These are phyloP conservation scores for Spirogloea muscicola DNA, from an alignment of 139 green algal genomes.

Conservation along the genomic window DNA sequence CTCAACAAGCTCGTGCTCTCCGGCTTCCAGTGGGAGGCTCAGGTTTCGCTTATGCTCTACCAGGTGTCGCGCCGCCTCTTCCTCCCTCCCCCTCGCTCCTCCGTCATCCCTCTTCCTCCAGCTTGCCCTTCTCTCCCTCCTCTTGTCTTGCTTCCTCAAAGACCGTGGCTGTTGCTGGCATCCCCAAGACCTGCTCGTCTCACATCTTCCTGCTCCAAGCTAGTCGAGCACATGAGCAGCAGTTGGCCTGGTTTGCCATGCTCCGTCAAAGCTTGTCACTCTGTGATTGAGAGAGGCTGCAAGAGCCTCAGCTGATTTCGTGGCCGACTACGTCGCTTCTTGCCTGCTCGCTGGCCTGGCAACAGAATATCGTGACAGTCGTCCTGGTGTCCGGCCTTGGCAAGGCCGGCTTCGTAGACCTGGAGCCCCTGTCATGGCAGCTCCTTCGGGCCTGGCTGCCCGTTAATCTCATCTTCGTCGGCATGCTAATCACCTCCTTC, in stretches of 20 bases:
- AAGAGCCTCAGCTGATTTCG: neutral
- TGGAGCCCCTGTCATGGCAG: constrained; percentile 18
- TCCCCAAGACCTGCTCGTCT: neutral
- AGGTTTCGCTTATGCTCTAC: constrained; percentile 31
- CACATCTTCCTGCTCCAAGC: neutral
- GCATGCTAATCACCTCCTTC: constrained; percentile 69
- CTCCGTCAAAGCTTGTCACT: neutral
- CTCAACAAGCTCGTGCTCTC: constrained; percentile 43
- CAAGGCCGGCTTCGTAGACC: constrained; percentile 13
- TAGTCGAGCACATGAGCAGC: neutral
- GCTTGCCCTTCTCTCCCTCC: neutral
- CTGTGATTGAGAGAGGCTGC: too few species aligned
- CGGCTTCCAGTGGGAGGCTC: constrained; percentile 24
- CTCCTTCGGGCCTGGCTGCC: constrained; percentile 72
- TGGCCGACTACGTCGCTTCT: neutral
- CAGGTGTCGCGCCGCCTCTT: neutral
- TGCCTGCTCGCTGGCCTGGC: neutral
- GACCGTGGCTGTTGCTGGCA: neutral
- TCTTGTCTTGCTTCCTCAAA: neutral
- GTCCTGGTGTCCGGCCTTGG: constrained; percentile 2
- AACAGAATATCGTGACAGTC: constrained; percentile 13
- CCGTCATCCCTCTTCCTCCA: neutral
- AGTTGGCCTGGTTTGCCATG: neutral
- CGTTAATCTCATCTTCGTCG: constrained; percentile 92
- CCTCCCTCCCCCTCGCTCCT: neutral